Evolutionary conservation across 441 rosid species (phyloP).

Genomic region (Erodium trifolium): DNA sequence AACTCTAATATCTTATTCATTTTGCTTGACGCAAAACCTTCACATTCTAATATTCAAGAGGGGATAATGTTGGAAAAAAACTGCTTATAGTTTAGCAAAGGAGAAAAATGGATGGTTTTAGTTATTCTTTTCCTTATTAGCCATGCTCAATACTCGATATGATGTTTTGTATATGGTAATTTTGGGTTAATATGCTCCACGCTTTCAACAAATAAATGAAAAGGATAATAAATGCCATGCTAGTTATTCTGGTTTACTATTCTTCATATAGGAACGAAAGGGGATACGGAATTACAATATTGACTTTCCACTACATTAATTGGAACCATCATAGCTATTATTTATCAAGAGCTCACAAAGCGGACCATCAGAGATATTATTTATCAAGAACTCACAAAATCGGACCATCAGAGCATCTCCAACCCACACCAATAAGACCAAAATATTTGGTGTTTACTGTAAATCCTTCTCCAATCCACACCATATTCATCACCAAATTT

Average conservation of each 20-base stretch:
- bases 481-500: no score
- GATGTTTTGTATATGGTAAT: neutral
- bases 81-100: neutral
- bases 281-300: neutral
- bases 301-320: neutral
- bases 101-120: neutral
- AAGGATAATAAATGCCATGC: neutral
- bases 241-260: neutral
- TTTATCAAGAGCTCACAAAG: no score
- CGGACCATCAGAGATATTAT: no score
- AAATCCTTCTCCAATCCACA: no score
- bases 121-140: neutral
- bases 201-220: neutral
- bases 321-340: neutral
- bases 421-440: no score
- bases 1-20: conserved; percentile 13
- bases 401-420: no score
- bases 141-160: neutral
- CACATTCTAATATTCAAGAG: neutral
- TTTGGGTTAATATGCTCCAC: neutral
- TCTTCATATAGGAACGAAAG: neutral
- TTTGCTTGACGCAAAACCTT: neutral
- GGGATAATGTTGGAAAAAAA: neutral
- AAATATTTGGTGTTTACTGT: no score
- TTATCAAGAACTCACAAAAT: no score